A percentile compares a stretch with the other conserved stretches of the same genome.
phyloP scores from a whole-genome alignment of 2,329 filamentous ascomycete genomes.

The Trichoderma sp. region DNA sequence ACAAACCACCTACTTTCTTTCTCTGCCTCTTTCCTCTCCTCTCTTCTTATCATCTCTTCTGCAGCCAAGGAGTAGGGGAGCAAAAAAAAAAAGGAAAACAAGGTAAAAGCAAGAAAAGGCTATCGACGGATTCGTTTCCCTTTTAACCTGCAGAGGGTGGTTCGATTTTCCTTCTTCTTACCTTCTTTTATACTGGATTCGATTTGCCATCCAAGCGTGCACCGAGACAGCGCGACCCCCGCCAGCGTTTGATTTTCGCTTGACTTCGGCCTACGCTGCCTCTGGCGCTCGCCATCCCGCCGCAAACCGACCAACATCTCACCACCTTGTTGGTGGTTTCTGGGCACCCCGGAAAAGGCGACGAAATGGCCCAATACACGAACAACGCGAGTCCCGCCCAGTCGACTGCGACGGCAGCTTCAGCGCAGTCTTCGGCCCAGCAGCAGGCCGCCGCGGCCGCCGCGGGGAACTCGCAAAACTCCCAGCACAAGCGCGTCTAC shows the following conservation, averaged over 20 bases:
- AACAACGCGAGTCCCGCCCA: conserved; percentile 33
- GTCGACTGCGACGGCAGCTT: conserved; percentile 32
- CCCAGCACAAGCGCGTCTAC: conserved; percentile 64
- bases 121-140: neutral
- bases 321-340: conserved; percentile 2
- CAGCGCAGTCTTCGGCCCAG: conserved; percentile 29
- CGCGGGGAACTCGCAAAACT: neutral
- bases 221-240: conserved; percentile 23
- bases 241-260: conserved; percentile 18
- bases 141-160: neutral
- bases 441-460: conserved; percentile 28
- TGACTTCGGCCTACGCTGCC: conserved; percentile 32
- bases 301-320: conserved; percentile 40
- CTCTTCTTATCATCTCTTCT: neutral
- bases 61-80: neutral
- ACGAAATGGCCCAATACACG: conserved; percentile 33
- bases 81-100: neutral
- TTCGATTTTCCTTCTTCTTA: neutral
- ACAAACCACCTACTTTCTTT: neutral
- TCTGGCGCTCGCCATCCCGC: conserved; percentile 41
- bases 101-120: neutral
- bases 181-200: conserved; percentile 13
- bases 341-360: neutral
- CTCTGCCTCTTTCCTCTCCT: neutral
- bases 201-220: conserved; percentile 1